Conservation (phyloP, 1,284 basidiomycete genomes). For the Ganoderma resinaceum region DNA sequence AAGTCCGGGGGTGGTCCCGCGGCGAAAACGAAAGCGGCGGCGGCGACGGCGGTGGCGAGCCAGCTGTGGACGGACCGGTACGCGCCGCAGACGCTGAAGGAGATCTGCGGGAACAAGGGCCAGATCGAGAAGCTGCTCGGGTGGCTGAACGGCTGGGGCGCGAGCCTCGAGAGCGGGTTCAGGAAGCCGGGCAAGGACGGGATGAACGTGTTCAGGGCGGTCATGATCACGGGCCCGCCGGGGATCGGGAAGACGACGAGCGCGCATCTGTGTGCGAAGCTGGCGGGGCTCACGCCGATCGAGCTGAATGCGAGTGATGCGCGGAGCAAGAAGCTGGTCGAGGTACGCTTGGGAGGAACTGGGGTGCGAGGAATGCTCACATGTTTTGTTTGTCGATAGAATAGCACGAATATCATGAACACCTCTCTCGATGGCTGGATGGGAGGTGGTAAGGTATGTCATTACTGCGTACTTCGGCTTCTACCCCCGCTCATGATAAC, state of each 20-base stretch:
- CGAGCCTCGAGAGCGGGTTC: slow-evolving; percentile 77
- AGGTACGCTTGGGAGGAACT: slow-evolving; percentile 55
- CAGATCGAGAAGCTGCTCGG: slow-evolving; percentile 87
- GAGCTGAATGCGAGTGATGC: slow-evolving; percentile 97
- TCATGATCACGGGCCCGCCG: slow-evolving; percentile 92
- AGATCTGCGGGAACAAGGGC: slow-evolving; percentile 95
- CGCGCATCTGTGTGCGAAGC: slow-evolving; percentile 90
- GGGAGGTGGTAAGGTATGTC: slow-evolving; percentile 62
- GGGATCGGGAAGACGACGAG: slow-evolving; percentile 99
- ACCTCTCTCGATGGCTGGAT: slow-evolving; percentile 91
- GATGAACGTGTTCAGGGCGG: slow-evolving; percentile 87
- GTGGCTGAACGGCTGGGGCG: slow-evolving; percentile 88
- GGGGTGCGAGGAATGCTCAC: neutral
- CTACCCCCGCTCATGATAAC: slow-evolving; percentile 32
- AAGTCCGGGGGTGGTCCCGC: slow-evolving; percentile 27
- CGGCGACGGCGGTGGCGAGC: slow-evolving; percentile 38
- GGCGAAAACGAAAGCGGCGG: neutral
- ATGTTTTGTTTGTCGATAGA: slow-evolving; percentile 53
- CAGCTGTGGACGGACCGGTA: slow-evolving; percentile 98
- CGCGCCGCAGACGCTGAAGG: slow-evolving; percentile 87
- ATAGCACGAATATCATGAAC: slow-evolving; percentile 88
- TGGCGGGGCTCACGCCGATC: slow-evolving; percentile 90
- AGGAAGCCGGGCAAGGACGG: slow-evolving; percentile 95
- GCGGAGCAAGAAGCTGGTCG: slow-evolving; percentile 95
- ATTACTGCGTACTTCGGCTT: neutral